Conservation (phyloP, 78 protist genomes). For the Guillardia theta region DNA sequence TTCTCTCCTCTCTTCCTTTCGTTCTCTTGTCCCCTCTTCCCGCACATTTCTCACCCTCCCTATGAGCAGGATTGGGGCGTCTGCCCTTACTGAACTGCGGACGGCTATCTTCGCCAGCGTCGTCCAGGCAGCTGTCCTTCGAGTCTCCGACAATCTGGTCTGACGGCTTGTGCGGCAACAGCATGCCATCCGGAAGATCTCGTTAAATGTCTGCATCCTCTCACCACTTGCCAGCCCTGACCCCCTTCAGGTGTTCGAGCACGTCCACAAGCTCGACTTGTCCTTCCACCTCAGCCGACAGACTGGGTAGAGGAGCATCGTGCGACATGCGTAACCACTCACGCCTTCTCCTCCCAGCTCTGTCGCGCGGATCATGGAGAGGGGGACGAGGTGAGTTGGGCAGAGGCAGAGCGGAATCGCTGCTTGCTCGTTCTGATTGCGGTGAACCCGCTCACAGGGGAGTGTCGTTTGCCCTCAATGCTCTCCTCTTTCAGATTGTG, state of each 20-base stretch:
- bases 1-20: no score
- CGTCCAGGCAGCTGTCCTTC: no score
- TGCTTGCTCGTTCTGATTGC: no score
- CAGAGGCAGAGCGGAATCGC: no score
- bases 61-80: background rate
- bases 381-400: conserved; percentile 85
- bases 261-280: conserved; percentile 79
- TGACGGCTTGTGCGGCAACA: no score
- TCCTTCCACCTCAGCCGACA: background rate
- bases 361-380: conserved; percentile 76
- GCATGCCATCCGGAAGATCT: conserved; percentile 66
- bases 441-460: no score
- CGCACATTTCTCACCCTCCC: conserved; percentile 7
- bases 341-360: conserved; percentile 91
- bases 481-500: conserved; percentile 77
- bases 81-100: conserved; percentile 57
- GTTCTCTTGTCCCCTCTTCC: background rate
- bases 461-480: conserved; percentile 54
- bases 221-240: no score
- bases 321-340: no score
- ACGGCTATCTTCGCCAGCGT: conserved; percentile 78
- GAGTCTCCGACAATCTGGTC: no score
- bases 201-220: no score
- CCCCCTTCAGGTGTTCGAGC: conserved; percentile 60
- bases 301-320: no score